Evolutionary conservation across 1,284 basidiomycete species (phyloP), one percentile per base, ranked within the genome.

Genomic region (Volvariella surrecta): DNA sequence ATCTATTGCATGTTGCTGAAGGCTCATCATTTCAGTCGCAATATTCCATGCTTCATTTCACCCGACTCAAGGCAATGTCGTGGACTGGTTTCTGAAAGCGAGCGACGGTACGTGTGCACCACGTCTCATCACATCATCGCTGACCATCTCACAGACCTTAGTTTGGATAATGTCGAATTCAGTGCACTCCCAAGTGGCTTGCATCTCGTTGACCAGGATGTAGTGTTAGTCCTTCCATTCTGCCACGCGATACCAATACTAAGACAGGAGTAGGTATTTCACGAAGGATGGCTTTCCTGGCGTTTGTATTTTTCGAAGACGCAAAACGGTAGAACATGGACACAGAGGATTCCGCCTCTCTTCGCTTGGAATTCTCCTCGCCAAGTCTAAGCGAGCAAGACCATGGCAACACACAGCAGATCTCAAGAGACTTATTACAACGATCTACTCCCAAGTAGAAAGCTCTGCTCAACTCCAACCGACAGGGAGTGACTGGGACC

Each of bases 31-130:
- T 28, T 28, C 45, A 88, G 85, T 85, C 54, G 82, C 85, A 11
- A 82, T 88, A 56, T 89, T 88, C 50, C 85, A 89, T 62, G 72
- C 80, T 28, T 85, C 85, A 11, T 89, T 89, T 53, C 85, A 89
- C 60, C 82, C 84, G 1, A 89, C 85, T 9, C 71, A 76, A 51
- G 85, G 85, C 9, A 88, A 86, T 57, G 59, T 80, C 11, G 64
- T 88, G 18, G 85, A 88, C 59, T 89, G 86, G 84, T 74, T 67
- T 32, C 56, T 81, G 20, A 84, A 79, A 52, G 73, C 77, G 15
- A 74, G 66, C 54, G 73, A 85, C 47, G 79, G 83, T 80, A 44
- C 46, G 69, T 53, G 10, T 10, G 19, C 20, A 20, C 22, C 24
- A 24, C 20, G 11, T 17, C 17, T 40, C 24, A n/a, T 43, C 10